These are phyloP conservation scores for Lactifluus rugatus DNA, from an alignment of 768 basidiomycete species.

Conservation along the genomic window DNA sequence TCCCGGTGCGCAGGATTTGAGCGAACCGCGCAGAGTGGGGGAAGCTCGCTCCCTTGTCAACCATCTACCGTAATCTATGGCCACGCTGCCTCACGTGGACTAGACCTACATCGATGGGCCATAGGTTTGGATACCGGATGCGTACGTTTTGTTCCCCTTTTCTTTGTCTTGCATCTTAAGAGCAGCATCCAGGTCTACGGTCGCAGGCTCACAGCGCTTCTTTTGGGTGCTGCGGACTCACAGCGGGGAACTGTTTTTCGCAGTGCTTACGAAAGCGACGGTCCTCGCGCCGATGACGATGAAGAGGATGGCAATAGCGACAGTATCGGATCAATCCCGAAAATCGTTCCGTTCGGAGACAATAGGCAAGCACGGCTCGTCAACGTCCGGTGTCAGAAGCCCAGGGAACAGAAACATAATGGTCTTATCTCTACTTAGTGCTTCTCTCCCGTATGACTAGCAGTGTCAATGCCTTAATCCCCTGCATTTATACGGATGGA, in stretches of 20 bases:
- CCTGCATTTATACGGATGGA: neutral
- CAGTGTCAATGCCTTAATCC: neutral
- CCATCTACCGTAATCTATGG: constrained; percentile 81
- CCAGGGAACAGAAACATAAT: neutral
- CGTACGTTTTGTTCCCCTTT: constrained; percentile 36
- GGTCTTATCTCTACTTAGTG: neutral
- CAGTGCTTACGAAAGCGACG: neutral
- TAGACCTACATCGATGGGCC: constrained; percentile 77
- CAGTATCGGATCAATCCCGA: constrained; percentile 17
- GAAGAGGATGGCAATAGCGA: constrained; percentile 20
- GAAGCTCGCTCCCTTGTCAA: constrained; percentile 44
- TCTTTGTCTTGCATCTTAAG: constrained; percentile 2
- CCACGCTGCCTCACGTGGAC: constrained; percentile 68
- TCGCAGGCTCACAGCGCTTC: constrained; percentile 51
- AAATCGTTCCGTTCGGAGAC: constrained; percentile 48
- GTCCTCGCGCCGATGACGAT: neutral
- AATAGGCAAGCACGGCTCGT: constrained; percentile 37
- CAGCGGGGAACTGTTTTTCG: neutral
- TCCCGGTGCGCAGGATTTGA: constrained; percentile 43
- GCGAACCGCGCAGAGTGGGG: constrained; percentile 19
- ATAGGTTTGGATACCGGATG: constrained; percentile 85
- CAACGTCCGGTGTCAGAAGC: constrained; percentile 38
- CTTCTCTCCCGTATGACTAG: neutral
- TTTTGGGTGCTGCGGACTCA: constrained; percentile 33
- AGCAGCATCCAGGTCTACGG: constrained; percentile 41